Conservation (phyloP, 116 monocot genomes). For the Cymodocea nodosa region DNA sequence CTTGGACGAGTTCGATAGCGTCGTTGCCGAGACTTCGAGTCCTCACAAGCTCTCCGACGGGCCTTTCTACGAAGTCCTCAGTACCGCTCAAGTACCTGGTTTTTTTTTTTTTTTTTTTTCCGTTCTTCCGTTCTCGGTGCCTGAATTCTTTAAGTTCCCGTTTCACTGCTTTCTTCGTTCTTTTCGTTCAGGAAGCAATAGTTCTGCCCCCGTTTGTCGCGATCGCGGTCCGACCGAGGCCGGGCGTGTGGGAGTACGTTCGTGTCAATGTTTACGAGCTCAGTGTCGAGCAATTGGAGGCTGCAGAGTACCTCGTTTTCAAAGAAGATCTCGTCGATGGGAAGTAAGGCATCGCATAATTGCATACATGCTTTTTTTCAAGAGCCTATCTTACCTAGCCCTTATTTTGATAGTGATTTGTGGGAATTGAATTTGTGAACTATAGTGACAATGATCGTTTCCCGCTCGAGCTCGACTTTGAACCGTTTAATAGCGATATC, state of each 20-base stretch:
- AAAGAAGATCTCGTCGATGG: slow-evolving; percentile 85
- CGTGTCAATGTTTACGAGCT: slow-evolving; percentile 86
- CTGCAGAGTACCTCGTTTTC: slow-evolving; percentile 70
- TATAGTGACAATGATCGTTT: slow-evolving; percentile 37
- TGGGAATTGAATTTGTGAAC: slow-evolving; percentile 1
- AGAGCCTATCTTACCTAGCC: background rate
- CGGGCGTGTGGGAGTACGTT: slow-evolving; percentile 93
- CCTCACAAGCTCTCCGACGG: slow-evolving; percentile 39
- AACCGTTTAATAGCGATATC: slow-evolving; percentile 68
- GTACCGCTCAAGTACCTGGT: slow-evolving; percentile 45
- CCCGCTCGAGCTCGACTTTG: slow-evolving; percentile 76
- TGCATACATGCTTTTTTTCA: background rate
- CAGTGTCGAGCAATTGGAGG: slow-evolving; percentile 66
- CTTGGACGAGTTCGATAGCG: slow-evolving; percentile 54
- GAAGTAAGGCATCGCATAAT: slow-evolving; percentile 11
- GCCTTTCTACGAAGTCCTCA: slow-evolving; percentile 68
- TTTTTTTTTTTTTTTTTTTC: background rate
- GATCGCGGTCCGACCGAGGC: slow-evolving; percentile 78
- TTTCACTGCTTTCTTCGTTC: background rate
- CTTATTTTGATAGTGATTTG: background rate
- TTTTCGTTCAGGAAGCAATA: slow-evolving; percentile 58
- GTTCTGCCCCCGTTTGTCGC: slow-evolving; percentile 92
- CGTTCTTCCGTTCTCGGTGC: background rate
- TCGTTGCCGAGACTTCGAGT: slow-evolving; percentile 21
- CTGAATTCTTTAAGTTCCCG: background rate